Evolutionary conservation across 768 basidiomycete species (phyloP), one percentile per base, ranked within the genome.

Genomic region (Cubamyces sp.): DNA sequence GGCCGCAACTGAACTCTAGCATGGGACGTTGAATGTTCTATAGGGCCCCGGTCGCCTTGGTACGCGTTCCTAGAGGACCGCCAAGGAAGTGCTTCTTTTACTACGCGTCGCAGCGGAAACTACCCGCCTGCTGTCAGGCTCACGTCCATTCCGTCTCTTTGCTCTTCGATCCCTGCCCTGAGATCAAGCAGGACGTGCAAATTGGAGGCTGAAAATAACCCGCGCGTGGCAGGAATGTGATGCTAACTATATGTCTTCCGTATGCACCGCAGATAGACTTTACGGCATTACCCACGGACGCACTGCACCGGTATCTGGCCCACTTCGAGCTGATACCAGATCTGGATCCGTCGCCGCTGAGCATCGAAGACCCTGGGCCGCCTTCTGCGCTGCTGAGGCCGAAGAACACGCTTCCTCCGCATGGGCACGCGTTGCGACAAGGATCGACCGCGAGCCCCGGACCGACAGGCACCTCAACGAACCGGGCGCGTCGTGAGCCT

Each of bases 291-390:
- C 83, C 91, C n/a, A 76, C 79, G 14, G 74, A 82, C 18, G 82
- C 82, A 15, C 76, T 94, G 26, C 83, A 91, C 70, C 84, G 86
- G 60, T 94, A 94, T 73, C 81, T 94, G 61, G 78, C 81, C 18
- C 85, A 88, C 58, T 90, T 84, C 68, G 87, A 91, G 69, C 81
- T 92, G 53, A 79, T 90, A 19, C 92, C 92, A 15, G 69, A 73
- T 41, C 82, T 94, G 48, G 81, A 84, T 64, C 92, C 92, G 19
- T 87, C 87, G 14, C 90, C 92, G 15, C 75, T 87, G 55, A 79
- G 83, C 6, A 78, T 80, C 5, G 80, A 84, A 54, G 88, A 90
- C 70, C 92, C 92, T 14, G 89, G 90, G 12, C 80, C 87, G 1
- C 92, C 92, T 0, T 76, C 78, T 15, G 76, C 81, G 42, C 80